Percentiles rank a stretch among this genome's conserved stretches.
These are phyloP conservation scores for Elaeagnus macrophylla DNA, from an alignment of 306 rosid genomes.

Conservation along the genomic window DNA sequence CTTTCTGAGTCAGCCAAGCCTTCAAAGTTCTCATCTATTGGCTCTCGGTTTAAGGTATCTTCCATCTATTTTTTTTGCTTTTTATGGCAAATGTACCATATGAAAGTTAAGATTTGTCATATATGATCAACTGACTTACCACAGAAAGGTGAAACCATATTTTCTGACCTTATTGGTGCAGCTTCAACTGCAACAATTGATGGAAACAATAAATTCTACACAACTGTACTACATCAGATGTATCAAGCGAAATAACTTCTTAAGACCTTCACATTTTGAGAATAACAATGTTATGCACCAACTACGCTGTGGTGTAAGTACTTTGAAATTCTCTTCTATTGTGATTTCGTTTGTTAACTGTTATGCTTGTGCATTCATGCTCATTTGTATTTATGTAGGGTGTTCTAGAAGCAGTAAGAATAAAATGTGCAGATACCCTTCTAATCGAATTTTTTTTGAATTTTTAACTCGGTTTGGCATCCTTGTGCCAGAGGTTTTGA, in stretches of 20 bases:
- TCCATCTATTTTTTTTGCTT: not conserved
- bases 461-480: conserved; percentile 53
- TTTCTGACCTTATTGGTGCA: conserved; percentile 37
- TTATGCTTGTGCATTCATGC: conserved; percentile 23
- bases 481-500: conserved; percentile 72
- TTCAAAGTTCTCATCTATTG: conserved; percentile 87
- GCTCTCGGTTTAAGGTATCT: conserved; percentile 82
- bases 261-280: conserved; percentile 61
- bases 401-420: conserved; percentile 91
- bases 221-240: conserved; percentile 95
- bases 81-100: not conserved
- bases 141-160: conserved; percentile 23
- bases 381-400: conserved; percentile 53
- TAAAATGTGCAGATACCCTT: conserved; percentile 90
- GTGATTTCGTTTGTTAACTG: conserved; percentile 3
- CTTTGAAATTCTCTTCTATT: conserved; percentile 18
- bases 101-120: conserved; percentile 1
- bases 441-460: conserved; percentile 57
- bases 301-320: conserved; percentile 80
- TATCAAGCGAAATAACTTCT: conserved; percentile 67
- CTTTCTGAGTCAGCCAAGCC: conserved; percentile 62
- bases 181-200: conserved; percentile 89
- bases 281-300: conserved; percentile 67
- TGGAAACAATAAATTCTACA: conserved; percentile 68
- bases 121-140: conserved; percentile 5